Percentiles rank a stretch among this genome's conserved stretches.
These are phyloP conservation scores for Rhodotorula babjevae DNA, from an alignment of 768 basidiomycete species.

Conservation along the genomic window DNA sequence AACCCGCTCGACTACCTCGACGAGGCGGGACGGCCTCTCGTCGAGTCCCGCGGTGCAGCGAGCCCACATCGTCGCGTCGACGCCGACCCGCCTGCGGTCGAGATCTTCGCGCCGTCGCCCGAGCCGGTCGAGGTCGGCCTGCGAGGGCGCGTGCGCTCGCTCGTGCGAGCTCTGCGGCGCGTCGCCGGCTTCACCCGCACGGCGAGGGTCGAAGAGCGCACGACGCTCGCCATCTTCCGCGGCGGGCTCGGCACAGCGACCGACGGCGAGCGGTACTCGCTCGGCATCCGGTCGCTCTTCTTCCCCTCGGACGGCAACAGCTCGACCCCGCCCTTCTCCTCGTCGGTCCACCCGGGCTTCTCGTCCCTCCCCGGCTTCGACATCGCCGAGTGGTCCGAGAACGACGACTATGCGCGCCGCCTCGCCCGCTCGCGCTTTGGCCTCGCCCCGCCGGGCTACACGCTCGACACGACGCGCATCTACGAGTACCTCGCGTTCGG, in stretches of 20 bases:
- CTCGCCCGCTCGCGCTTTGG: conserved; percentile 21
- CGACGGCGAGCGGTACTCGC: conserved; percentile 24
- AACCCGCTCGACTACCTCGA: conserved; percentile 30
- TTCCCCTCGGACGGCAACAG: conserved; percentile 15
- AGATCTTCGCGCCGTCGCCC: conserved; percentile 19
- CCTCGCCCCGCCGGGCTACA: conserved; percentile 29
- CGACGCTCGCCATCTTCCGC: conserved; percentile 26
- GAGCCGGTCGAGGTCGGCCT: not conserved
- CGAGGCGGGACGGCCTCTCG: not conserved
- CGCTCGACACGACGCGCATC: conserved; percentile 30
- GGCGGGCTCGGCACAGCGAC: conserved; percentile 15
- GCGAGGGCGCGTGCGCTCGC: not conserved
- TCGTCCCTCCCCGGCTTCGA: conserved; percentile 27
- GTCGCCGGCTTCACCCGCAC: fast-evolving
- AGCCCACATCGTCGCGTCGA: not conserved
- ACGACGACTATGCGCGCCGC: conserved; percentile 21
- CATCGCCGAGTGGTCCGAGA: conserved; percentile 18
- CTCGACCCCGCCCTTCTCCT: not conserved
- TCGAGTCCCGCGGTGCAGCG: not conserved
- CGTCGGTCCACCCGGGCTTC: conserved; percentile 9
- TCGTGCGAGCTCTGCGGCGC: not conserved
- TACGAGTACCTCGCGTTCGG: conserved; percentile 36
- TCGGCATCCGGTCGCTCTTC: conserved; percentile 28
- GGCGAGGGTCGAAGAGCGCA: not conserved
- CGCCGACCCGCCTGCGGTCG: not conserved